Evolutionary conservation across 768 basidiomycete species (phyloP).

Genomic region (Naganishia onofrii): DNA sequence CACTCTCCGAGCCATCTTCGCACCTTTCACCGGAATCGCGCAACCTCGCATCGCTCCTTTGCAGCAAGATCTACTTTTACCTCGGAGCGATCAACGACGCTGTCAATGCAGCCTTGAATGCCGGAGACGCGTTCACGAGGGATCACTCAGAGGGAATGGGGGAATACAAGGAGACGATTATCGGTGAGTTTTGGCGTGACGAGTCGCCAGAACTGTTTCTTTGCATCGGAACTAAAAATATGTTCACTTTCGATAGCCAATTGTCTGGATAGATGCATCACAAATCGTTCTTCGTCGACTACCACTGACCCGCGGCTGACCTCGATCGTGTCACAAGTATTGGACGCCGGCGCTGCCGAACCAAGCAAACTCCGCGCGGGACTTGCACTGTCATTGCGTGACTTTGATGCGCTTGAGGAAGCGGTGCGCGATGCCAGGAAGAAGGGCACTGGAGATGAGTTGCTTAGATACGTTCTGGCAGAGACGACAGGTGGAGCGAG

Average conservation of each 20-base stretch:
- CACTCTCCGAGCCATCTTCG: slow-evolving; percentile 73
- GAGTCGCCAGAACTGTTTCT: neutral
- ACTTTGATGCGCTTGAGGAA: slow-evolving; percentile 77
- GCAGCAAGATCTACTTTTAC: slow-evolving; percentile 98
- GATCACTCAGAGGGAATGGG: slow-evolving; percentile 55
- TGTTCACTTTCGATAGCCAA: slow-evolving; percentile 62
- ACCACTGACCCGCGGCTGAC: slow-evolving; percentile 78
- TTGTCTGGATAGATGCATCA: slow-evolving; percentile 90
- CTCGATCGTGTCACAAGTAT: slow-evolving; percentile 82
- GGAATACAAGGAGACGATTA: slow-evolving; percentile 91
- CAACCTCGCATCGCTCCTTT: slow-evolving; percentile 80
- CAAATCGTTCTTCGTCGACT: slow-evolving; percentile 61
- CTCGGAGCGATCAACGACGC: slow-evolving; percentile 94
- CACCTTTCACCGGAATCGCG: slow-evolving; percentile 71
- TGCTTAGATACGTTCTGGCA: slow-evolving; percentile 88
- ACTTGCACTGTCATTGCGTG: slow-evolving; percentile 85
- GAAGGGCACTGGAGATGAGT: slow-evolving; percentile 60
- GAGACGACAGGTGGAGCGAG: slow-evolving; percentile 86
- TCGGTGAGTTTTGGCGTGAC: slow-evolving; percentile 54
- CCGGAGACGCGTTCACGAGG: slow-evolving; percentile 77
- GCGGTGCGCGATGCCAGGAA: slow-evolving; percentile 52
- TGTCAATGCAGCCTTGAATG: slow-evolving; percentile 87
- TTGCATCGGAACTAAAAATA: neutral
- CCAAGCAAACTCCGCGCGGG: slow-evolving; percentile 91
- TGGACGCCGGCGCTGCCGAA: slow-evolving; percentile 77